Conservation (phyloP, 345 rosid species). For the Boechera stricta region DNA sequence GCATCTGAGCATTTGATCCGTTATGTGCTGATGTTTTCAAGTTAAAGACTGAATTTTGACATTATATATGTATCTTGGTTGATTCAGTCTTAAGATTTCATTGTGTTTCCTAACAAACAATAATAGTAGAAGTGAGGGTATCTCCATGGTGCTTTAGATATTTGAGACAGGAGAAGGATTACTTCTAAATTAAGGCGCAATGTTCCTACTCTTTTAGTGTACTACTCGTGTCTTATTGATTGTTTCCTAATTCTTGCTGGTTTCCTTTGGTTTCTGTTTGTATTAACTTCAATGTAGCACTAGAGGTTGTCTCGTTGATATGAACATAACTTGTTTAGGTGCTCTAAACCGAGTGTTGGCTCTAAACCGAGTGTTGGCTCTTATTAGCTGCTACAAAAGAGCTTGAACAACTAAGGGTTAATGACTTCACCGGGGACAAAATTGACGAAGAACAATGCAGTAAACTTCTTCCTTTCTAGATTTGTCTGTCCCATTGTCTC, state of each 20-base stretch:
- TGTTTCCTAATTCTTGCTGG: too few relatives aligned
- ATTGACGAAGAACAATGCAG: slow-evolving; percentile 29
- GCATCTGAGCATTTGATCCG: too few relatives aligned
- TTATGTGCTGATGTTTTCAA: not conserved
- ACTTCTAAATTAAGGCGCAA: too few relatives aligned
- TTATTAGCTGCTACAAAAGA: slow-evolving; percentile 37
- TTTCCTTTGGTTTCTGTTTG: too few relatives aligned
- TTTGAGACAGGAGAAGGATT: not conserved
- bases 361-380: too few relatives aligned
- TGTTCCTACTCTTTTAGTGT: too few relatives aligned
- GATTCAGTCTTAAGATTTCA: not conserved
- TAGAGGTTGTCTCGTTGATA: too few relatives aligned
- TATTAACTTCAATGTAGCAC: too few relatives aligned
- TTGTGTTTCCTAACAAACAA: not conserved
- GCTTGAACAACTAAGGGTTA: slow-evolving; percentile 33
- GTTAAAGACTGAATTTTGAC: not conserved
- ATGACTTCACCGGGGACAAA: slow-evolving; percentile 25
- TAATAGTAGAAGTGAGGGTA: not conserved
- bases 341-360: too few relatives aligned
- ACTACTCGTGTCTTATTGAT: too few relatives aligned
- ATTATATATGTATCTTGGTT: not conserved
- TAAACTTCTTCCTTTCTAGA: not conserved
- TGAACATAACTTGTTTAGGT: too few relatives aligned
- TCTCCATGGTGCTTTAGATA: slow-evolving; percentile 2
- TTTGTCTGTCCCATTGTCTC: not conserved